phyloP scores from a whole-genome alignment of 805 yeast species.

The Myxozyma kluyveri region DNA sequence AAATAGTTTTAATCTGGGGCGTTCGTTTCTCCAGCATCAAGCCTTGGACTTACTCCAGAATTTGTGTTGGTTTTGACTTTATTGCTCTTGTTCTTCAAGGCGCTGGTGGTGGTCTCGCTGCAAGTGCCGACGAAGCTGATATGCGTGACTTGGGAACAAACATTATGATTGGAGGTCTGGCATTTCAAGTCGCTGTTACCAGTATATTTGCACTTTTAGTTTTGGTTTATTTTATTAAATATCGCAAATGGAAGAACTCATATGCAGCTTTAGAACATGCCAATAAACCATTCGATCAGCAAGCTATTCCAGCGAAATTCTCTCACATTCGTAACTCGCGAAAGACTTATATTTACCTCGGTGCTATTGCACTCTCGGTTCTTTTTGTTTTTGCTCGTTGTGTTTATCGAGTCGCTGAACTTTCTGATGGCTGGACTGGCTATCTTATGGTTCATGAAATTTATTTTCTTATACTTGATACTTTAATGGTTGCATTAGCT shows the following conservation, averaged over 20 bases:
- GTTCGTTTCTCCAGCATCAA: conserved; percentile 45
- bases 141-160: conserved; percentile 51
- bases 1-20: conserved; percentile 62
- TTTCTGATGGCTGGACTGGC: conserved; percentile 64
- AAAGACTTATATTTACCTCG: neutral
- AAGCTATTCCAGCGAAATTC: conserved; percentile 11
- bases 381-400: conserved; percentile 60
- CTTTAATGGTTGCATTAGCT: conserved; percentile 52
- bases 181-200: conserved; percentile 73
- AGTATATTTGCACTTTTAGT: conserved; percentile 46
- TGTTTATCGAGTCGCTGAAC: conserved; percentile 64
- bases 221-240: conserved; percentile 1
- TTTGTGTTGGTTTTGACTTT: conserved; percentile 67
- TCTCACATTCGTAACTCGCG: conserved; percentile 12
- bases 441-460: conserved; percentile 54
- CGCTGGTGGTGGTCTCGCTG: conserved; percentile 74
- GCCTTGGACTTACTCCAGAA: conserved; percentile 61
- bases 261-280: neutral
- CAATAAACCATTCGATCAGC: neutral
- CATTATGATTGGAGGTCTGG: conserved; percentile 75
- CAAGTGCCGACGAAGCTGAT: conserved; percentile 39
- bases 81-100: conserved; percentile 59
- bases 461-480: conserved; percentile 55
- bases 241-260: neutral
- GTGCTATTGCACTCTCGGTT: conserved; percentile 6